A percentile compares a stretch with the other conserved stretches of the same genome.
Conservation (phyloP, 306 rosid genomes). For the Lithocarpus polystachyus region DNA sequence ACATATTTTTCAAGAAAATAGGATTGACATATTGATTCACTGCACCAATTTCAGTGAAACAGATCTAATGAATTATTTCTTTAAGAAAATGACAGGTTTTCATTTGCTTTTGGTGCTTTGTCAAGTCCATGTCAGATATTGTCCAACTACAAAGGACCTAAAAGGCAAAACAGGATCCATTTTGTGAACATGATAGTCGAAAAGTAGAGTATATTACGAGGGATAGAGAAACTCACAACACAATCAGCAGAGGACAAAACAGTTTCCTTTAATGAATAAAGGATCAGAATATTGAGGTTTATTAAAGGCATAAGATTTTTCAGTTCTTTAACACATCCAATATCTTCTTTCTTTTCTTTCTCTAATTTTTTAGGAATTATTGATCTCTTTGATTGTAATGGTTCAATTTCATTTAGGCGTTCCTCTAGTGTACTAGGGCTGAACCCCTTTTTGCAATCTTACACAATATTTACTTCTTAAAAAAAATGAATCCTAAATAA, state of each 20-base stretch:
- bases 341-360: not conserved
- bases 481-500: too few relatives aligned
- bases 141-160: not conserved
- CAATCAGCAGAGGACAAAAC: not conserved
- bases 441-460: too few relatives aligned
- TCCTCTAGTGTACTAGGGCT: too few relatives aligned
- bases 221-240: not conserved
- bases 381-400: too few relatives aligned
- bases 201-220: not conserved
- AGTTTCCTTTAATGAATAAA: not conserved
- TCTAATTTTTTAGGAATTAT: too few relatives aligned
- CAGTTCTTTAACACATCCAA: not conserved
- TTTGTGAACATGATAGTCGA: not conserved
- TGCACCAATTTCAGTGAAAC: not conserved
- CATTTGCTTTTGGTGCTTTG: slow-evolving; percentile 4
- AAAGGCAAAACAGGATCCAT: not conserved
- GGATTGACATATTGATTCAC: not conserved
- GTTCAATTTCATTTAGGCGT: too few relatives aligned
- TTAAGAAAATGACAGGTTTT: not conserved
- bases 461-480: too few relatives aligned
- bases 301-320: not conserved
- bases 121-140: not conserved
- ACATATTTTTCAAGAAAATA: not conserved
- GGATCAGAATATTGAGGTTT: not conserved
- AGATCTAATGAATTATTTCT: not conserved